These are phyloP conservation scores for Cryptomeria japonica DNA, from an alignment of 75 land plant species.

Conservation along the genomic window DNA sequence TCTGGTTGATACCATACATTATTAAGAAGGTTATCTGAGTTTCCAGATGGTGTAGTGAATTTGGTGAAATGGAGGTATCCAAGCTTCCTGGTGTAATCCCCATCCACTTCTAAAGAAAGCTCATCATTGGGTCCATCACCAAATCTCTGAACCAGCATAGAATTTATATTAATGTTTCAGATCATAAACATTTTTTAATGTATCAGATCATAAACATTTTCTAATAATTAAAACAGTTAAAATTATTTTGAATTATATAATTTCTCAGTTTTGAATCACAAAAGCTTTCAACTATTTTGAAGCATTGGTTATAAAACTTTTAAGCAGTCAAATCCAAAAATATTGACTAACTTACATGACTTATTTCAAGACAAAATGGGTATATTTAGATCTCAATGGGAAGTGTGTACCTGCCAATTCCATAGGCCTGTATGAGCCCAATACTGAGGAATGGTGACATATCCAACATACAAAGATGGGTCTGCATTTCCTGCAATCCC, in stretches of 20 bases:
- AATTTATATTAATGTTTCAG: background rate
- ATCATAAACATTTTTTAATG: no score
- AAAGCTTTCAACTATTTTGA: no score
- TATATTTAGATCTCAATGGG: background rate
- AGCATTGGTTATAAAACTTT: no score
- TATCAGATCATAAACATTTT: no score
- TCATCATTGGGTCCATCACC: slow-evolving; percentile 52
- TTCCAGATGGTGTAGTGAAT: slow-evolving; percentile 16
- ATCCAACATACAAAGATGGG: slow-evolving; percentile 43
- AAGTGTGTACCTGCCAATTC: slow-evolving; percentile 65
- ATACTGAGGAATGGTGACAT: slow-evolving; percentile 50
- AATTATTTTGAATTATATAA: background rate
- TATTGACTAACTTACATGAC: no score
- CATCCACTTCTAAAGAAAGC: slow-evolving; percentile 46
- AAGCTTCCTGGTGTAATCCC: slow-evolving; percentile 56
- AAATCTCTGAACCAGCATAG: slow-evolving; percentile 33
- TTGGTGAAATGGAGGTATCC: slow-evolving; percentile 48
- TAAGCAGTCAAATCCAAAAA: no score
- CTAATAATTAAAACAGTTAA: no score
- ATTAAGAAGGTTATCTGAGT: slow-evolving; percentile 38
- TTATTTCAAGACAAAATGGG: background rate
- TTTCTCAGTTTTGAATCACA: no score
- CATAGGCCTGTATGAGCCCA: slow-evolving; percentile 79
- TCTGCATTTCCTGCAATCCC: slow-evolving; percentile 74
- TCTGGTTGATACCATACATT: slow-evolving; percentile 77